Base-by-base conservation (phyloP, 2,329 filamentous ascomycete species). In the Monilinia fructigena region DNA sequence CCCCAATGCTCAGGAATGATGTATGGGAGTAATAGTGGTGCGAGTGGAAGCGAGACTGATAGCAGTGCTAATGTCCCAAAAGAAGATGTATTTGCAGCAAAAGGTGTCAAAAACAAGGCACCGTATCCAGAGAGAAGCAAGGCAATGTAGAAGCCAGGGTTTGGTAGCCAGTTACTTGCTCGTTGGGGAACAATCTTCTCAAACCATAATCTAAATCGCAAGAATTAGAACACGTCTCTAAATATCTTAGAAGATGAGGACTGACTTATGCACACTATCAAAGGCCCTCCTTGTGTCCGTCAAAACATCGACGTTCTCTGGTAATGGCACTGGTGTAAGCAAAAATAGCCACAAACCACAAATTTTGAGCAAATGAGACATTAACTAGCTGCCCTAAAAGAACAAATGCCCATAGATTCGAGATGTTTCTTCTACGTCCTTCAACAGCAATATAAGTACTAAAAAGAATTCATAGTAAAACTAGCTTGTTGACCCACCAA, bases 401-500 rank as follows among this genome's bases (percentile, higher is more conserved):
- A 67, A 88, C 79, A 70, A 87, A 89, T 2, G 83, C 81, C 75
- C 83, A 82, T 1, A 85, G 76, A 62, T 82, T 77, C 0, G 83
- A 80, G 14, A 89, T 82, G 23, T 82, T 82, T 65, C 85, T 82
- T 69, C 85, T 79, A 55, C 81, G 81, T 71, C 86, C 86, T 75
- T 88, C 83, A 50, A 86, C 79, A 2, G 85, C 83, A 40, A 89
- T 77, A 67, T 87, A 82, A 55, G 85, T 76, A 64, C 82, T 83
- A 80, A 83, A 83, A 87, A 1, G 84, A 80, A 40, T 84, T 77
- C 16, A 82, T 79, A 38, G 80, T 82, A 16, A 85, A 77, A 67
- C 86, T 84, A 54, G 85, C 79, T 76, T 89, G 86, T 68, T 85
- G 84, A 8, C 82, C 83, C 86, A 89, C 81, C 86, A 86, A 72